Evolutionary conservation across 129 eudicot genomes (phyloP), one percentile per base, ranked within the genome.

Genomic region (Tagetes erecta): DNA sequence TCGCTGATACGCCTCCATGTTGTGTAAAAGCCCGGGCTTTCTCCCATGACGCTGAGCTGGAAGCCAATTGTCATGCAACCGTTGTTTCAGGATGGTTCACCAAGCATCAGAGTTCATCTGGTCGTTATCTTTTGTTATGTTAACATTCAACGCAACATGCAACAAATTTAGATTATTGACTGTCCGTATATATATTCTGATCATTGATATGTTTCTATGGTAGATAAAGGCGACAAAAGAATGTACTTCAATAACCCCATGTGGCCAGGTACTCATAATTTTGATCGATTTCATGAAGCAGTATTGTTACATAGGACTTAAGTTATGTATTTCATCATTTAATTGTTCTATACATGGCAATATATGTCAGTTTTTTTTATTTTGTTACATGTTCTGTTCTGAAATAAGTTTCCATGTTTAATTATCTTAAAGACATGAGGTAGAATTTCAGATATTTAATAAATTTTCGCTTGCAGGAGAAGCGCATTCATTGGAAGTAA

Each of bases 71-170:
- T 78, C 96, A 93, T 70, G 80, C 92, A 47, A 94, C 97, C 0
- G 96, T 91, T 80, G 91, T 91, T 80, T 88, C 98, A 3, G 99
- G 99, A 78, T 94, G 99, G 99, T 94, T 94, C 84, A 82, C 97
- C 20, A 83, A 75, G 65, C 79, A 64, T 31, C 84, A 70, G 67
- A 78, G 74, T 53, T 64, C 81, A 69, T 72, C 87, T 56, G 97
- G 97, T 92, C 37, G 63, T 71, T 80, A 83, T 65, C 35, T 59
- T 70, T 27, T 75, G 40, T 71, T 34, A 45, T 67, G 60, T 55
- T 45, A 14, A 62, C 2, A n/a, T 46, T 53, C 36, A 52, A 33
- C 39, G 37, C 40, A 68, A 67, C 46, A 10, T n/a, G 75, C 44
- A 56, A n/a, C 9, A 33, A 33, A 31, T 50, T 74, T 39, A n/a